A percentile compares a stretch with the other conserved stretches of the same genome.
Conservation (phyloP, 2,329 filamentous ascomycete genomes). For the Sclerotinia sclerotiorum region DNA sequence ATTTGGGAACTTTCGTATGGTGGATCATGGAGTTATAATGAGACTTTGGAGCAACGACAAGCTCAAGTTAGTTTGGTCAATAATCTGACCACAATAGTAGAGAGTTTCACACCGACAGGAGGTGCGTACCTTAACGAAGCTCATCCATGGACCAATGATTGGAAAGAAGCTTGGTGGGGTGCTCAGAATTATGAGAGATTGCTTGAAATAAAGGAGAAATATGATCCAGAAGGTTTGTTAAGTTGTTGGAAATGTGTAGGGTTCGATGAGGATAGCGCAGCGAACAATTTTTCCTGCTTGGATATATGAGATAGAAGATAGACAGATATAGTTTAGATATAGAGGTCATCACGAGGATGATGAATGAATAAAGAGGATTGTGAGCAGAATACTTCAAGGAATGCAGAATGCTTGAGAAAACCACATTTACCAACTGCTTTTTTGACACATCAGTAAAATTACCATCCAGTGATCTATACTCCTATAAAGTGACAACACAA, state of each 20-base stretch:
- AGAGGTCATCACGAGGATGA: background rate
- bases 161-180: constrained; percentile 28
- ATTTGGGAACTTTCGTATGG: constrained; percentile 26
- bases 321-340: background rate
- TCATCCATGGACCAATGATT: constrained; percentile 27
- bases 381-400: background rate
- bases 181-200: constrained; percentile 27
- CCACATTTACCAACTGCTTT: too few relatives aligned
- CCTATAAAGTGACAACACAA: too few relatives aligned
- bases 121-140: constrained; percentile 31
- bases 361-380: too few relatives aligned
- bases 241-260: constrained; percentile 31
- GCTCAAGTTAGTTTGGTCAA: background rate
- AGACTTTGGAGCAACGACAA: constrained; percentile 17
- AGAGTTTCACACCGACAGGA: constrained; percentile 24
- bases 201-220: constrained; percentile 30
- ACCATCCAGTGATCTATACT: too few relatives aligned
- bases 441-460: too few relatives aligned
- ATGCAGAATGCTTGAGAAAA: background rate
- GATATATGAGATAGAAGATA: background rate
- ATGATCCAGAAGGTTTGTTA: constrained; percentile 31
- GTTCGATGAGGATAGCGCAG: constrained; percentile 24
- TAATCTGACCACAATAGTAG: constrained; percentile 11
- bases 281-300: constrained; percentile 24
- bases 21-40: constrained; percentile 23